phyloP scores from a whole-genome alignment of 768 basidiomycete species.

The Mycena haematopus region DNA sequence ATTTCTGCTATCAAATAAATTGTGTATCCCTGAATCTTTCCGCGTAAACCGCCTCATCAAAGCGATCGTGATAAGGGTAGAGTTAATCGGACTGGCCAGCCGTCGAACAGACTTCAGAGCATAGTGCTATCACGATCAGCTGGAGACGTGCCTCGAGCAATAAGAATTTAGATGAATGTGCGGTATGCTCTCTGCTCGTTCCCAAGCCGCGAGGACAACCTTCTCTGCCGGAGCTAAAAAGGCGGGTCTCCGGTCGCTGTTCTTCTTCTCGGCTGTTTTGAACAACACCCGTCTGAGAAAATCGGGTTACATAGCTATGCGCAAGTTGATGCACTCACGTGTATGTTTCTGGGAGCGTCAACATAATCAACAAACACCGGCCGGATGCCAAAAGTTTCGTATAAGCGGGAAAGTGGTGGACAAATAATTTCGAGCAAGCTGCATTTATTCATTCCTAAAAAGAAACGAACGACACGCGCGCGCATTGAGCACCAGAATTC shows the following conservation, averaged over 20 bases:
- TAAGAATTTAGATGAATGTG: slow-evolving; percentile 68
- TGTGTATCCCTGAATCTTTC: neutral
- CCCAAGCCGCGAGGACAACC: slow-evolving; percentile 42
- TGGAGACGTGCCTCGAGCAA: slow-evolving; percentile 61
- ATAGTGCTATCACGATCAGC: neutral
- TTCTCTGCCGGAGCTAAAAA: slow-evolving; percentile 61
- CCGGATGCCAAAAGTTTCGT: slow-evolving; percentile 42
- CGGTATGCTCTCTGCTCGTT: slow-evolving; percentile 51
- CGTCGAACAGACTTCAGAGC: neutral
- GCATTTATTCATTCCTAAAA: neutral
- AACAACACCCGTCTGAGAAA: slow-evolving; percentile 59
- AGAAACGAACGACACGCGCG: slow-evolving; percentile 41
- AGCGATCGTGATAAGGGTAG: neutral
- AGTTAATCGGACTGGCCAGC: neutral
- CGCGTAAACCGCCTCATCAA: neutral
- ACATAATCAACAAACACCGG: slow-evolving; percentile 52
- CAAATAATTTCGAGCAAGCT: neutral
- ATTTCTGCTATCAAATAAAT: neutral
- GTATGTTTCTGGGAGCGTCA: slow-evolving; percentile 75
- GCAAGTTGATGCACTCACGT: slow-evolving; percentile 40
- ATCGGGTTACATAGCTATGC: neutral
- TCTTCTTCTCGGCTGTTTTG: slow-evolving; percentile 53
- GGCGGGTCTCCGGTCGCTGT: slow-evolving; percentile 57
- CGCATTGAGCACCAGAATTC: slow-evolving; percentile 63
- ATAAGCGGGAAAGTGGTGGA: slow-evolving; percentile 63